These are phyloP conservation scores for Hirschfeldia incana DNA, from an alignment of 345 rosid species.

Conservation along the genomic window DNA sequence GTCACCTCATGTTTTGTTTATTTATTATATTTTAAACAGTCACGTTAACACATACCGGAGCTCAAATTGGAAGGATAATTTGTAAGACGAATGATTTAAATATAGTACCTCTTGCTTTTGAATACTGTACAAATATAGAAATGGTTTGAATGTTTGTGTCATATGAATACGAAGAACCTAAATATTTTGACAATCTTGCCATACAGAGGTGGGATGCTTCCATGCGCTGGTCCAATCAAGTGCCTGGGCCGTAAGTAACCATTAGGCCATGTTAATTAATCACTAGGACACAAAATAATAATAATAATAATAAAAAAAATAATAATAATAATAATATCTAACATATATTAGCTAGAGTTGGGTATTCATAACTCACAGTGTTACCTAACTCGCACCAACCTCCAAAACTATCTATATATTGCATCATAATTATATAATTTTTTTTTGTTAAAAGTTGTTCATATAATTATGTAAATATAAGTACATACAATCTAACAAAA, in stretches of 20 bases:
- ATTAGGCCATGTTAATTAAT: background rate
- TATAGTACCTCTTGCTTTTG: background rate
- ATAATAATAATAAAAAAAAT: too few relatives aligned
- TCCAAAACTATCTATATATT: background rate
- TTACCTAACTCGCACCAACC: background rate
- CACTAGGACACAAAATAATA: too few relatives aligned
- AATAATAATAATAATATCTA: background rate
- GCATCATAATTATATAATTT: too few relatives aligned
- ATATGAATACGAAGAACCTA: background rate
- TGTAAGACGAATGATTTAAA: background rate
- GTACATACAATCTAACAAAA: background rate
- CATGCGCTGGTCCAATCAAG: background rate
- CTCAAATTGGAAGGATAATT: background rate
- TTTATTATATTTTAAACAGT: background rate
- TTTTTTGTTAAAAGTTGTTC: background rate
- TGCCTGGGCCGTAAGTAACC: background rate
- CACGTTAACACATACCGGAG: background rate
- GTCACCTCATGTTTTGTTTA: background rate
- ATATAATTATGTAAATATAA: background rate
- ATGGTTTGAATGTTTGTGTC: background rate
- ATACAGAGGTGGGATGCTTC: background rate
- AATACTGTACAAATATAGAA: background rate
- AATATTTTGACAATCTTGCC: background rate
- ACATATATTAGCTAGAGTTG: background rate
- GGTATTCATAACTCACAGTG: background rate